Evolutionary conservation across 805 yeast genomes (phyloP), one percentile per base, ranked within the genome.

Genomic region (Saccharomycopsis fermentans): DNA sequence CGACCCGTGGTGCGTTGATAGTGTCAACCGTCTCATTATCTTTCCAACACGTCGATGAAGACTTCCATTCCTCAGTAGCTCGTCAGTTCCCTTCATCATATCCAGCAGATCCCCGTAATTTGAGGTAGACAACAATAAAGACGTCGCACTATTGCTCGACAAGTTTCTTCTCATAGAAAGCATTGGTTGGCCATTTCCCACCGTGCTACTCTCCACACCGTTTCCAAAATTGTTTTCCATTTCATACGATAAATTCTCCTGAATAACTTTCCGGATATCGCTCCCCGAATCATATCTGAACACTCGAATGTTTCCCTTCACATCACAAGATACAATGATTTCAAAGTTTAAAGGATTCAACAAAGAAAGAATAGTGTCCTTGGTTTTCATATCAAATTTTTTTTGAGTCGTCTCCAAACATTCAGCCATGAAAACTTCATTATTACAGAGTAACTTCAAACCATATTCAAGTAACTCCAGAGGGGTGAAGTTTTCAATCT

Each of bases 281-380:
- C 80, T 74, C 0, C 94, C 86, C 57, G 85, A 76, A 68, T 90
- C 97, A 59, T 88, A 85, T 66, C 97, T 76, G 68, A 87, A 87
- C 0, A 90, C 86, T 52, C 94, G 71, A 34, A 90, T 86, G 1
- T 77, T 64, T 0, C 97, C 97, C 24, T 74, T 70, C 58, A 80
- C 80, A 69, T 90, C 97, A 0, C 92, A 82, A 0, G 94, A 84
- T 1, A 90, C 83, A 16, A 90, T 80, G 51, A 90, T 83, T 0
- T 70, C 58, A 35, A 48, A 55, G n/a, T 55, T 35, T 51, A 59
- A n/a, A 8, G 64, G 62, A 21, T 59, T 58, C 16, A 58, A 52
- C 14, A 60, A 43, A n/a, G 58, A 6, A 6, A 56, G 26, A 16
- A 37, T 53, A 56, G 14, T 29, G 9, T 51, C 55, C 24, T 43